phyloP scores from a whole-genome alignment of 305 asterid genomes.

The Andrographis paniculata region DNA sequence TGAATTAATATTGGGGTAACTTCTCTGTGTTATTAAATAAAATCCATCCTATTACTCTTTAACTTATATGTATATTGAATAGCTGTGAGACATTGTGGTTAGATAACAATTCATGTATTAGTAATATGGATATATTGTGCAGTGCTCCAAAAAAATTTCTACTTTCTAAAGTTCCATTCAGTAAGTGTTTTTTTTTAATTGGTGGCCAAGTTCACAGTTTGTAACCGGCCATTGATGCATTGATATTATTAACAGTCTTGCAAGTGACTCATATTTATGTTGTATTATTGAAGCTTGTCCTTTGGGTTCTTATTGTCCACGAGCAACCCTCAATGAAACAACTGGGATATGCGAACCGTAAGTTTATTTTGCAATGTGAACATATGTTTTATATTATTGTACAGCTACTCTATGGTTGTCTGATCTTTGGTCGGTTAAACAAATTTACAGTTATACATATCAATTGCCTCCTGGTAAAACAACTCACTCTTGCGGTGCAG shows the following conservation, averaged over 20 bases:
- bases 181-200: no score
- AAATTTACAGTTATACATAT: constrained; percentile 62
- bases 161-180: no score
- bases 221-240: no score
- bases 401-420: constrained; percentile 20
- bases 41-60: no score
- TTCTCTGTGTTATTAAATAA: constrained; percentile 11
- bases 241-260: constrained; percentile 9
- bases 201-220: no score
- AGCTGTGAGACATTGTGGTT: no score
- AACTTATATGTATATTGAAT: no score
- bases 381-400: constrained; percentile 8
- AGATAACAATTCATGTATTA: no score
- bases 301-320: constrained; percentile 84
- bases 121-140: no score
- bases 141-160: no score
- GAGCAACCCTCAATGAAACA: constrained; percentile 45
- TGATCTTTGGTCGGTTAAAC: constrained; percentile 31
- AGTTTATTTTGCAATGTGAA: constrained; percentile 34
- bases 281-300: constrained; percentile 71
- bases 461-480: constrained; percentile 76
- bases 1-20: constrained; percentile 8
- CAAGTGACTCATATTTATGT: constrained; percentile 22
- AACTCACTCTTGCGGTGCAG: constrained; percentile 90
- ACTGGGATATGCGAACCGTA: constrained; percentile 90